Base-by-base conservation (phyloP, 345 rosid species). In the Arabis alpina region DNA sequence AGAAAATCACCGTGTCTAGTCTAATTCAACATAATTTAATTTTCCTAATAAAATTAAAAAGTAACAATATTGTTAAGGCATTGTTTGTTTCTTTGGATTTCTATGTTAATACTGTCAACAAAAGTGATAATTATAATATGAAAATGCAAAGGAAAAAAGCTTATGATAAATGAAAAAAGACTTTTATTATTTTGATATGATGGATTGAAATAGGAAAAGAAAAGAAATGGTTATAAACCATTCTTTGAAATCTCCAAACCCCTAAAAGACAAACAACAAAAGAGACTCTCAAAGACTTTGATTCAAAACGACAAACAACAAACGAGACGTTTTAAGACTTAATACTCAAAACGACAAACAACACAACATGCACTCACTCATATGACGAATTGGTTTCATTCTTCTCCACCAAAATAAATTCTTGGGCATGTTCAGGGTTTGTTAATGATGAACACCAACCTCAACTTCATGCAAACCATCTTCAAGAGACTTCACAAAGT, bases 391-490 rank as follows among this genome's bases (percentile, higher is more conserved):
- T 66, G 4, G 30, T 10, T 59, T 25, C 13, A 36, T 60, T 28
- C 56, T n/a, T 9, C 39, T 13, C 40, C 15, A 47, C 49, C 48
- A 19, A 32, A 15, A 16, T 32, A 27, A 54, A 45, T 62, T 47
- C 2, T 6, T 32, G 16, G 43, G 12, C 66, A 62, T 10, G 14
- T 23, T 19, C 4, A 34, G 54, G 39, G 25, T 39, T 40, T 51
- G 24, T 39, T 51, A 10, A 19, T 54, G 23, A 24, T 23, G n/a
- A 11, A 7, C 39, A 4, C 44, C 50, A 66, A 2, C 52, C 14
- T 73, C 32, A 11, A 74, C 77, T 16, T 66, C 62, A 14, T 56
- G 13, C 50, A 66, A 2, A 42, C 77, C 68, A 23, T 34, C 67
- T 43, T 74, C 62, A 3, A 74, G 41, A 7, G 24, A 6, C 55